Evolutionary conservation across 129 eudicot genomes (phyloP).

Genomic region (Mikania micrantha): DNA sequence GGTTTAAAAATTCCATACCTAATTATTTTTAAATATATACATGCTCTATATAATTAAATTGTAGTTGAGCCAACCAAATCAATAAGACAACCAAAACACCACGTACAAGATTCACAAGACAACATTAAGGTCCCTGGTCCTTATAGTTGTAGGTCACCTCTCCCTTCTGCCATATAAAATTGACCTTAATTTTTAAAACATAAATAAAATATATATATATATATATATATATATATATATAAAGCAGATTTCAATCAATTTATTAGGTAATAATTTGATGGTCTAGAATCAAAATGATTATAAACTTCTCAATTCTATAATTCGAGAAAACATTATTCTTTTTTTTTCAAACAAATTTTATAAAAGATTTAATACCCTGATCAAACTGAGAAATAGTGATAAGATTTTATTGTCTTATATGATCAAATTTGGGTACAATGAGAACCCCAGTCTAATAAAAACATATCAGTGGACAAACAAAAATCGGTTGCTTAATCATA

Average conservation of each 20-base stretch:
- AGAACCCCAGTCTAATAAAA: too few species aligned
- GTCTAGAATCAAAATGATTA: background rate
- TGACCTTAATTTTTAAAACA: conserved; percentile 4
- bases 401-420: too few species aligned
- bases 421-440: too few species aligned
- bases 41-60: background rate
- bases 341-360: background rate
- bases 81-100: conserved; percentile 1
- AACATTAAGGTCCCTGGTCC: conserved; percentile 9
- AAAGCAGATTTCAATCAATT: background rate
- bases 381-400: too few species aligned
- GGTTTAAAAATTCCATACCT: conserved; percentile 8
- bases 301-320: background rate
- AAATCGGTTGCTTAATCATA: too few species aligned
- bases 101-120: conserved; percentile 4
- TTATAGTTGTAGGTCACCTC: conserved; percentile 18
- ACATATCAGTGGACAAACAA: too few species aligned
- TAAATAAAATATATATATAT: background rate
- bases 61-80: conserved; percentile 13
- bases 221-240: too few species aligned
- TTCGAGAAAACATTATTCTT: background rate
- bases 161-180: background rate
- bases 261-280: background rate
- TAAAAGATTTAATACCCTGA: too few species aligned
- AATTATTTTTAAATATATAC: conserved; percentile 11